phyloP scores from a whole-genome alignment of 495 filamentous ascomycete genomes.

The Lindgomyces ingoldianus region DNA sequence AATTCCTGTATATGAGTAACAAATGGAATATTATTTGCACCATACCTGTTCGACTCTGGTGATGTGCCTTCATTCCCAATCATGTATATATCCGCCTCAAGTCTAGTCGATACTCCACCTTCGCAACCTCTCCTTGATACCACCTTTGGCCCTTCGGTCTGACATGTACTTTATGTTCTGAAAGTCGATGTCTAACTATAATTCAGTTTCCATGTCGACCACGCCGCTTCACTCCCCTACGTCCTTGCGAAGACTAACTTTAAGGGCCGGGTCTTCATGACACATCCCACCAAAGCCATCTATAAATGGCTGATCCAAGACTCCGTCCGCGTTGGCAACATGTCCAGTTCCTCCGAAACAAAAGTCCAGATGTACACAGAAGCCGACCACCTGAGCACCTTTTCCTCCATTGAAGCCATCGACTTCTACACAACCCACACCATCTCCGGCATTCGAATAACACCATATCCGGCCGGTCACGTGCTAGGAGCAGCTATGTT shows the following conservation, averaged over 20 bases:
- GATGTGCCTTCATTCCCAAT: constrained; percentile 19
- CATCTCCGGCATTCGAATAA: constrained; percentile 92
- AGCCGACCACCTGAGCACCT: constrained; percentile 88
- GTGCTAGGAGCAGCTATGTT: constrained; percentile 99
- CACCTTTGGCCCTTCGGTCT: neutral
- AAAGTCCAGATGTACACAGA: constrained; percentile 86
- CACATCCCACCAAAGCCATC: constrained; percentile 96
- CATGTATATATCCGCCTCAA: constrained; percentile 2
- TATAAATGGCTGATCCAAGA: constrained; percentile 99
- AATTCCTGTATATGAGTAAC: constrained; percentile 38
- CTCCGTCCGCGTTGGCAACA: constrained; percentile 84
- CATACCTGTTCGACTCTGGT: constrained; percentile 27
- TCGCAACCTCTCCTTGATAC: neutral
- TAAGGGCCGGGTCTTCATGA: constrained; percentile 96
- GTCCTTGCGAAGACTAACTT: constrained; percentile 98
- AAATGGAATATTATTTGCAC: constrained; percentile 38
- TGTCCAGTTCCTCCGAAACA: constrained; percentile 70
- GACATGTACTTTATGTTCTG: neutral
- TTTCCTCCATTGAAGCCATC: constrained; percentile 91
- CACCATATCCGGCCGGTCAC: constrained; percentile 93
- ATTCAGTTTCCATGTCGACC: constrained; percentile 90
- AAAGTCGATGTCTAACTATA: neutral
- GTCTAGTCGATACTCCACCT: constrained; percentile 38
- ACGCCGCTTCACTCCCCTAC: constrained; percentile 93
- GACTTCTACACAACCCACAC: constrained; percentile 98